Conservation (phyloP, 2,329 filamentous ascomycete species). For the Spiromastix sp. region DNA sequence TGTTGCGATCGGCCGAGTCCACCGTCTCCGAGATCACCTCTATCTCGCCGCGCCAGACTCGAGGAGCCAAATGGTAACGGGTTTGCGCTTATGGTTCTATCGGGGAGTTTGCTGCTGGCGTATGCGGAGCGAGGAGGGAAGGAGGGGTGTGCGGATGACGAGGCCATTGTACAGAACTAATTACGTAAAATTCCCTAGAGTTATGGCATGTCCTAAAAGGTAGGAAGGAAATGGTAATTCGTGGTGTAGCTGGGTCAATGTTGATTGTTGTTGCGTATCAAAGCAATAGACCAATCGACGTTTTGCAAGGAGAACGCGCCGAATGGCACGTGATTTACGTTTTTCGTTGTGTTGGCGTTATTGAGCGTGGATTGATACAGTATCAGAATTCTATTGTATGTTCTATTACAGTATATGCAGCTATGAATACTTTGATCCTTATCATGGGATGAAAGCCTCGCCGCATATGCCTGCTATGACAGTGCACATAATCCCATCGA, state of each 20-base stretch:
- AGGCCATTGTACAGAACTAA: background rate
- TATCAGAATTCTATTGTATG: too few species aligned
- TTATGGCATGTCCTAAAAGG: too few species aligned
- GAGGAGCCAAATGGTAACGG: conserved; percentile 34
- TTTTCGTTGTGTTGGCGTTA: too few species aligned
- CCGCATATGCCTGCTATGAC: too few species aligned
- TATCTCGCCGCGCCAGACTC: conserved; percentile 30
- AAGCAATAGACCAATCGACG: too few species aligned
- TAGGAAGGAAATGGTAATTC: background rate
- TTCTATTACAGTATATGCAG: too few species aligned
- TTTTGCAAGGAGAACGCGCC: too few species aligned
- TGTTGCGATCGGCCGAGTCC: conserved; percentile 12
- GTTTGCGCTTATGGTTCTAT: conserved; percentile 32
- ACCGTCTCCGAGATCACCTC: conserved; percentile 9
- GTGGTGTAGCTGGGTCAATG: background rate
- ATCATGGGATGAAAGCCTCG: too few species aligned
- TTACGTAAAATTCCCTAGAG: background rate
- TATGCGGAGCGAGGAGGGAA: conserved; percentile 46
- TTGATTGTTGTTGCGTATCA: background rate
- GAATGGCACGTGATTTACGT: too few species aligned
- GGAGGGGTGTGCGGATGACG: conserved; percentile 40
- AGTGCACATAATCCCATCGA: too few species aligned
- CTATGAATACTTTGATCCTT: too few species aligned
- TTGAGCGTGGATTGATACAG: too few species aligned
- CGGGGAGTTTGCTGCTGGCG: conserved; percentile 43